phyloP scores from a whole-genome alignment of 208 protist species.

The Blechomonas ayalai region DNA sequence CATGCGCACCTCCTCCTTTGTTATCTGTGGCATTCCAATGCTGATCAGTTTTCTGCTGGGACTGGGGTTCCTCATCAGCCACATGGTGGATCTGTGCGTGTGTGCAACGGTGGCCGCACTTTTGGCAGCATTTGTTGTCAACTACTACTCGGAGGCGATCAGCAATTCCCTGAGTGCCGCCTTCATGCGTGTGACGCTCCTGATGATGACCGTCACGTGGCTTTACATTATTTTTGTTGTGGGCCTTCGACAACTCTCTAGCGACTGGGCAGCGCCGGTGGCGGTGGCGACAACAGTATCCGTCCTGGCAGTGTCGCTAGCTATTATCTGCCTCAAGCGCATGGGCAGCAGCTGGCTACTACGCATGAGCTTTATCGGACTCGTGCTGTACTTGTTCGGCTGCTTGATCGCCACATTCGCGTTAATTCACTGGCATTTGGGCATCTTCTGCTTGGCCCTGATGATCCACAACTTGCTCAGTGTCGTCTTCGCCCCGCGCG shows the following conservation, averaged over 20 bases:
- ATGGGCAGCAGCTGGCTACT: slow-evolving; percentile 24
- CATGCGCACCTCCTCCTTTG: slow-evolving; percentile 34
- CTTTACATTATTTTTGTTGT: slow-evolving; percentile 45
- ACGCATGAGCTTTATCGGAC: slow-evolving; percentile 23
- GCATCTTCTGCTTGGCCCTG: slow-evolving; percentile 53
- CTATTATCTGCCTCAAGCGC: slow-evolving; percentile 27
- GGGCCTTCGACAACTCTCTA: slow-evolving; percentile 32
- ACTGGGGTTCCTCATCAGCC: slow-evolving; percentile 62
- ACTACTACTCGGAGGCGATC: slow-evolving; percentile 51
- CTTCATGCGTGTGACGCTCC: slow-evolving; percentile 36
- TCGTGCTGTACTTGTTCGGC: slow-evolving; percentile 33
- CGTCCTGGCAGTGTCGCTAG: slow-evolving; percentile 22
- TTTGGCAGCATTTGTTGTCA: slow-evolving; percentile 35
- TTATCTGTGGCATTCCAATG: slow-evolving; percentile 51
- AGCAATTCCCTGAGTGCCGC: slow-evolving; percentile 27
- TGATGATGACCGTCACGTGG: slow-evolving; percentile 51
- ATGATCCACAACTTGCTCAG: slow-evolving; percentile 52
- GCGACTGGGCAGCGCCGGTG: slow-evolving; percentile 23
- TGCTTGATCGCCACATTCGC: slow-evolving; percentile 52
- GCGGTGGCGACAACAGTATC: slow-evolving; percentile 25
- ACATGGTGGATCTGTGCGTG: slow-evolving; percentile 32
- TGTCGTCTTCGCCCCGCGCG: slow-evolving; percentile 28
- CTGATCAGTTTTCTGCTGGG: slow-evolving; percentile 49
- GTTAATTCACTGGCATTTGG: slow-evolving; percentile 33
- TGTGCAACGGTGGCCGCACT: slow-evolving; percentile 14